Evolutionary conservation across 768 basidiomycete species (phyloP).

Genomic region (Lactarius deliciosus): DNA sequence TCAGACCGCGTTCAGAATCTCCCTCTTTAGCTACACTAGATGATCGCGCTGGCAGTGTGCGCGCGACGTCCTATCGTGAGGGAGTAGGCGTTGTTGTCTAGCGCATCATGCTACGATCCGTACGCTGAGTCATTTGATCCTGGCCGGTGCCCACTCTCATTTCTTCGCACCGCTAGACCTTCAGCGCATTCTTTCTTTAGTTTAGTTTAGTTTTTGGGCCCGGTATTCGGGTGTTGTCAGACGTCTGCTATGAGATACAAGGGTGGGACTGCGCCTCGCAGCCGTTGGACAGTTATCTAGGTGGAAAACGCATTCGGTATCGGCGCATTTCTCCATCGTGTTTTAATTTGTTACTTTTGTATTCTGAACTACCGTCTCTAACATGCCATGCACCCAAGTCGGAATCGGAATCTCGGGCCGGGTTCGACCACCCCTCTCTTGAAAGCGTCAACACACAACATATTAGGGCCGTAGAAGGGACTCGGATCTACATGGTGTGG

Average conservation of each 20-base stretch:
- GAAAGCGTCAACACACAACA: no score
- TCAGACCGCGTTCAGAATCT: not conserved
- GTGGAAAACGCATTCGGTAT: no score
- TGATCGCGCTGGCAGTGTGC: not conserved
- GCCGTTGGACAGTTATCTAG: no score
- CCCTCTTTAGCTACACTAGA: not conserved
- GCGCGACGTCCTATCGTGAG: not conserved
- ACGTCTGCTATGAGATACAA: no score
- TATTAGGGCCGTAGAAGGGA: no score
- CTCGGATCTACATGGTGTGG: slow-evolving; percentile 27
- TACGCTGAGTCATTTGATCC: not conserved
- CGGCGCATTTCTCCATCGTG: no score
- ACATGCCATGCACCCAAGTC: no score
- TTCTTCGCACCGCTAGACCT: not conserved
- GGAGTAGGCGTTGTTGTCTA: no score
- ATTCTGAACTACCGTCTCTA: no score
- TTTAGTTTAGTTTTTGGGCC: not conserved
- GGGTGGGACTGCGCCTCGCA: not conserved
- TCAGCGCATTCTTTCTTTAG: not conserved
- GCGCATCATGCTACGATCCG: no score
- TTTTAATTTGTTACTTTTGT: not conserved
- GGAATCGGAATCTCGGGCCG: no score
- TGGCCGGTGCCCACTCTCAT: not conserved
- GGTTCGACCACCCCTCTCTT: no score
- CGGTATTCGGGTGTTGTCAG: not conserved